Conservation (phyloP, 805 yeast genomes). For the Teunomyces aglyptinius region DNA sequence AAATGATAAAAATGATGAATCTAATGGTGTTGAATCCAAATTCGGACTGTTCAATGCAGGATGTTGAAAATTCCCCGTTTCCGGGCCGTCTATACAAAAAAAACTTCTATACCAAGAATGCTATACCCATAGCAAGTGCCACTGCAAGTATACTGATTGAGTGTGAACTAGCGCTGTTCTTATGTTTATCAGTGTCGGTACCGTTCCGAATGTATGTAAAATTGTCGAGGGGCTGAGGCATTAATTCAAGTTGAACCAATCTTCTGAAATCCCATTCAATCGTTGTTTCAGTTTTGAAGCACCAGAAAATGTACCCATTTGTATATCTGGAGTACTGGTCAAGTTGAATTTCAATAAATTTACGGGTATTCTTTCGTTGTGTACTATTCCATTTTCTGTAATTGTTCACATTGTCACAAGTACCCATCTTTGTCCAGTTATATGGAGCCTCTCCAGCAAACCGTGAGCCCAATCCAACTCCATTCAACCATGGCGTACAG, state of each 20-base stretch:
- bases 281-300: slow-evolving; percentile 63
- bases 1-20: not conserved
- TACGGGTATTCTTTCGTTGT: slow-evolving; percentile 46
- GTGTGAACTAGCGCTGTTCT: not conserved
- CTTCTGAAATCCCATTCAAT: slow-evolving; percentile 65
- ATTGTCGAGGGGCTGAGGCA: slow-evolving; percentile 59
- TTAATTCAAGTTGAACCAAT: slow-evolving; percentile 48
- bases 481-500: slow-evolving; percentile 86
- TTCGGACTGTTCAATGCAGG: not conserved
- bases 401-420: slow-evolving; percentile 42
- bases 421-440: slow-evolving; percentile 30
- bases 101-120: slow-evolving; percentile 1
- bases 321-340: slow-evolving; percentile 46
- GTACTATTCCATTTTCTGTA: slow-evolving; percentile 41
- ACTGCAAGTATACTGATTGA: not conserved
- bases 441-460: slow-evolving; percentile 49
- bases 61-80: not conserved
- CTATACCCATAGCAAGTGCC: not conserved
- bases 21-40: not conserved
- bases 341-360: slow-evolving; percentile 60
- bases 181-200: slow-evolving; percentile 25
- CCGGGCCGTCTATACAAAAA: slow-evolving; percentile 5
- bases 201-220: slow-evolving; percentile 33
- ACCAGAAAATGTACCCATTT: slow-evolving; percentile 71
- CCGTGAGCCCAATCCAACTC: slow-evolving; percentile 60